Evolutionary conservation across 805 yeast species (phyloP), one percentile per base, ranked within the genome.

Genomic region (Clavispora vitiphila): DNA sequence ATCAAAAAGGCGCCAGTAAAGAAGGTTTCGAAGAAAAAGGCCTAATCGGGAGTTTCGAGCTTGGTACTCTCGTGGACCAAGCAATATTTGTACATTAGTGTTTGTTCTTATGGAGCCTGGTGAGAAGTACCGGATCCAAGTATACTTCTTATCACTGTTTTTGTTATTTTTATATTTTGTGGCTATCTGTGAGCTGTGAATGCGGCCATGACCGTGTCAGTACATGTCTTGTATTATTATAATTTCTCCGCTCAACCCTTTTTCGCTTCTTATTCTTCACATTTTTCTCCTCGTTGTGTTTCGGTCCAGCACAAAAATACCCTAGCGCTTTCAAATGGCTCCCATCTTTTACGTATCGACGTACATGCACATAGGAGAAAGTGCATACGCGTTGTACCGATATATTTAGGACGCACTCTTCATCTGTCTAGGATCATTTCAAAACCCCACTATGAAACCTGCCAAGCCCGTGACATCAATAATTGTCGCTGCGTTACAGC

Each of bases 401-500:
- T 18, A 35, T 29, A 8, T 41, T 12, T 26, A 15, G 14, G 16
- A 16, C 25, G 10, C 21, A 27, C 38, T 8, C 18, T 21, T n/a
- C 14, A 16, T 11, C 6, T n/a, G n/a, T 20, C 14, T 22, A 11
- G n/a, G 15, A n/a, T 7, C 16, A 26, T 9, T 29, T 16, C 7
- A 19, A 16, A 5, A 12, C 14, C 2, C 20, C 11, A 15, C 20
- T 18, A 31, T 38, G 31, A 35, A 19, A 21, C 22, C 26, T 12
- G 24, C 38, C 10, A 54, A 44, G 29, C 56, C 60, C 19, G 52
- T 62, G 15, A 47, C 69, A 3, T 64, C 64, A 2, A 67, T 87
- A 27, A 78, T 93, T 6, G 95, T 93, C 22, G 99, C 99, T 0
- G 93, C 95, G 0, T 63, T 93, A 27, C 60, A 79, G 47, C 96